Percentiles rank a stretch among this genome's conserved stretches.
Conservation (phyloP, 2,329 filamentous ascomycete genomes). For the Ceratocystis cacaofunesta region DNA sequence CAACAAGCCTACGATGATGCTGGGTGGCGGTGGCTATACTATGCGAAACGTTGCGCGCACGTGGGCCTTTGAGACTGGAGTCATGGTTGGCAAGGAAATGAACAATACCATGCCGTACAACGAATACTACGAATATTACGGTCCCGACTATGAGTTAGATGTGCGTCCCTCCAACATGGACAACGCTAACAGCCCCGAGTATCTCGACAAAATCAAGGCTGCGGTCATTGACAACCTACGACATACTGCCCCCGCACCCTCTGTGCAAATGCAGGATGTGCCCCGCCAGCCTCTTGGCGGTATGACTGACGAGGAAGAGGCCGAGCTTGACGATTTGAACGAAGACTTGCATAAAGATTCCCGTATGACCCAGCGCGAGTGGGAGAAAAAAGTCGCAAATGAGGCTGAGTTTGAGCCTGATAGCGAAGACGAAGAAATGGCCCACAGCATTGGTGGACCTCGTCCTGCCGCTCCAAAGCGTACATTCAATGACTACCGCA, state of each 20-base stretch:
- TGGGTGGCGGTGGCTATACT: slow-evolving; percentile 92
- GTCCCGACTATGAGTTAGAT: slow-evolving; percentile 78
- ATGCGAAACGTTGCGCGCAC: slow-evolving; percentile 93
- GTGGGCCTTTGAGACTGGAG: slow-evolving; percentile 92
- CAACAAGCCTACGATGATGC: slow-evolving; percentile 70
- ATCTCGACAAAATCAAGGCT: slow-evolving; percentile 67
- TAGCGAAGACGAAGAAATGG: slow-evolving; percentile 78
- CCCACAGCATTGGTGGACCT: slow-evolving; percentile 55
- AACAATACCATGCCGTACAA: slow-evolving; percentile 78
- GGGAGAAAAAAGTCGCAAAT: slow-evolving; percentile 63
- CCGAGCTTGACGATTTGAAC: slow-evolving; percentile 53
- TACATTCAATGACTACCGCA: slow-evolving; percentile 38
- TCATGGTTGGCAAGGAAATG: slow-evolving; percentile 73
- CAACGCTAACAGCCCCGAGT: slow-evolving; percentile 73
- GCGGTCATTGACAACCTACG: slow-evolving; percentile 74
- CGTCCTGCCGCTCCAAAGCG: slow-evolving; percentile 34
- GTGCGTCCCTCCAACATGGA: slow-evolving; percentile 80
- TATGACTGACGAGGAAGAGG: slow-evolving; percentile 52
- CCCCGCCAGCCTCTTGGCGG: slow-evolving; percentile 46
- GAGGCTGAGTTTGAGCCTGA: slow-evolving; percentile 66
- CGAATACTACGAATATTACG: slow-evolving; percentile 93
- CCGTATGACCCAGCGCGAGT: slow-evolving; percentile 65
- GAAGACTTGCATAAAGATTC: slow-evolving; percentile 76
- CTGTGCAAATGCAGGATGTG: slow-evolving; percentile 76
- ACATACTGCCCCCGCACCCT: slow-evolving; percentile 73